Percentiles rank a stretch among this genome's conserved stretches.
Conservation (phyloP, 1,284 basidiomycete genomes). For the Bjerkandera adusta region DNA sequence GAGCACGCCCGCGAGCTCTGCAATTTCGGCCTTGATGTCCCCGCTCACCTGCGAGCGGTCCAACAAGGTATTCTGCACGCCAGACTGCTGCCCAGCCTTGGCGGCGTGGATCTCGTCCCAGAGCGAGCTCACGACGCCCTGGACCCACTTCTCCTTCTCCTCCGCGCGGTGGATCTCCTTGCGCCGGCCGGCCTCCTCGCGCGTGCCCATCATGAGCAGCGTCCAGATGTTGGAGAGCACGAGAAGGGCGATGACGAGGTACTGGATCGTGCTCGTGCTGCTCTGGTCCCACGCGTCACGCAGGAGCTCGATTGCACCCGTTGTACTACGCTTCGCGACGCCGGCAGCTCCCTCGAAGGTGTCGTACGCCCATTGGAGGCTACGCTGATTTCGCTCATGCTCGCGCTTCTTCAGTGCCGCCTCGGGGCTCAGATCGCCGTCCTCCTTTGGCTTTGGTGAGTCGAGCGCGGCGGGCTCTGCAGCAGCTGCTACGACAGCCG, state of each 20-base stretch:
- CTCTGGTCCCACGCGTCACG: conserved; percentile 73
- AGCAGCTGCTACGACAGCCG: conserved; percentile 35
- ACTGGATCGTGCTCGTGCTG: conserved; percentile 65
- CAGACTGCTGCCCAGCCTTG: conserved; percentile 9
- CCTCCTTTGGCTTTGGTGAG: conserved; percentile 18
- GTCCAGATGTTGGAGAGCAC: conserved; percentile 80
- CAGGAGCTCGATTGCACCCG: conserved; percentile 71
- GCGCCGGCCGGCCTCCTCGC: conserved; percentile 51
- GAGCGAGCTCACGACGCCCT: conserved; percentile 62
- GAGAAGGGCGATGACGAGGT: conserved; percentile 68
- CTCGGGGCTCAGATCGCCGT: conserved; percentile 9
- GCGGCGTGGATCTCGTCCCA: conserved; percentile 65
- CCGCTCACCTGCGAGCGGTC: conserved; percentile 17
- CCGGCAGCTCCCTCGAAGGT: conserved; percentile 71
- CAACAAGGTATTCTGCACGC: conserved; percentile 20
- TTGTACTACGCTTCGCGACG: conserved; percentile 67
- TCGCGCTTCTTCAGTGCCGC: conserved; percentile 42
- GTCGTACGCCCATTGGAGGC: conserved; percentile 84
- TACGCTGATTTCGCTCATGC: conserved; percentile 64
- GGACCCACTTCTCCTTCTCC: conserved; percentile 73
- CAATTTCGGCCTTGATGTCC: conserved; percentile 48
- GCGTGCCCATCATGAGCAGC: conserved; percentile 50
- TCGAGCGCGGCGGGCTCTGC: conserved; percentile 7
- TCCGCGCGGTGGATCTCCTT: conserved; percentile 56
- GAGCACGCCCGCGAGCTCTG: conserved; percentile 47